Evolutionary conservation across 2,329 filamentous ascomycete species (phyloP).

Genomic region (Neospermospora avenae): DNA sequence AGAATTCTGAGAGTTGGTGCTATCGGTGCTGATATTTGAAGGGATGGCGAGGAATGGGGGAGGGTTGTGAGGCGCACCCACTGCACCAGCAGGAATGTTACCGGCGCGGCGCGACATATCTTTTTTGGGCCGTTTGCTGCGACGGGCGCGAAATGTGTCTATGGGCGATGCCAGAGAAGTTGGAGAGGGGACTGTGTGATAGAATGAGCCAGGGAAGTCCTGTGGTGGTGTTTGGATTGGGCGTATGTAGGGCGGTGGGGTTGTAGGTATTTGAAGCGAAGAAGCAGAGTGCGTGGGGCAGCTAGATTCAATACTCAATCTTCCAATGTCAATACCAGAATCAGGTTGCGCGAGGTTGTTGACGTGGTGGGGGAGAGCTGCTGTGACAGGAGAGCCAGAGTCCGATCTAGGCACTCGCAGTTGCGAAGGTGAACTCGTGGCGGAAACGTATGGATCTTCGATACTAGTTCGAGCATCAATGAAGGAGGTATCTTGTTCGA

Average conservation of each 20-base stretch:
- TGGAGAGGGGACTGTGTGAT: neutral
- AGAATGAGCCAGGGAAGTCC: neutral
- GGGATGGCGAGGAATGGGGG: neutral
- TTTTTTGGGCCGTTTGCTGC: neutral
- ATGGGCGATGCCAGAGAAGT: neutral
- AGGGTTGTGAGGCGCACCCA: neutral
- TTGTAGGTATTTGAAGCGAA: neutral
- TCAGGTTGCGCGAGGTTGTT: neutral
- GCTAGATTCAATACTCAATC: neutral
- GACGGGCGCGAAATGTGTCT: neutral
- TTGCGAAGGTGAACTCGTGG: no score
- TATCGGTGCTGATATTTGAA: constrained; percentile 11
- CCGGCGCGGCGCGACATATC: constrained; percentile 1
- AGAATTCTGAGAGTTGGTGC: constrained; percentile 24
- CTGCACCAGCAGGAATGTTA: neutral
- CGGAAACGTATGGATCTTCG: no score
- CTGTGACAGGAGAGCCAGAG: no score
- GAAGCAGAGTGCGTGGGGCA: neutral
- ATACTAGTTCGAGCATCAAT: no score
- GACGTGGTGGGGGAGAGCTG: no score
- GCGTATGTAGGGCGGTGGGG: neutral
- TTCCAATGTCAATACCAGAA: neutral
- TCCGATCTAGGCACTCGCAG: no score
- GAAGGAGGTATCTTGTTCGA: no score
- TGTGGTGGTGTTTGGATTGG: neutral